Conservation (phyloP, 23 red algal species). For the Gracilariopsis chorda region DNA sequence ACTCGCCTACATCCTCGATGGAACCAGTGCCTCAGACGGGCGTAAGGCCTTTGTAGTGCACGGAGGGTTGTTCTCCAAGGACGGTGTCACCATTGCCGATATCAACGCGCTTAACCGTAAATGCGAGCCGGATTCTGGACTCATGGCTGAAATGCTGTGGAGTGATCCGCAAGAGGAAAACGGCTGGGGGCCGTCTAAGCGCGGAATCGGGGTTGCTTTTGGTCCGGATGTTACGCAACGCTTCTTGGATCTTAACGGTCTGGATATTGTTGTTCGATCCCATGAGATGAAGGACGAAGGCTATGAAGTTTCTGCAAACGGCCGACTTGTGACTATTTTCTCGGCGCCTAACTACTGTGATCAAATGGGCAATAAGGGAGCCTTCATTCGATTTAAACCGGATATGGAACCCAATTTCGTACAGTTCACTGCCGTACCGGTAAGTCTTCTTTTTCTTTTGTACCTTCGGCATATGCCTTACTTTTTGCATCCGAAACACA, state of each 20-base stretch:
- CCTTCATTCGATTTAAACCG: conserved; percentile 79
- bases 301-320: conserved; percentile 94
- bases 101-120: conserved; percentile 78
- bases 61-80: conserved; percentile 91
- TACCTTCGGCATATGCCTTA: neutral
- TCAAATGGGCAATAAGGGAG: conserved; percentile 95
- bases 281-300: conserved; percentile 99
- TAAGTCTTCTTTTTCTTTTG: no score
- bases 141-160: conserved; percentile 99
- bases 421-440: conserved; percentile 82
- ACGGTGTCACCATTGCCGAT: conserved; percentile 86
- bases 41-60: conserved; percentile 90
- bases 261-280: conserved; percentile 86
- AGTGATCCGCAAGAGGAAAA: conserved; percentile 90
- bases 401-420: conserved; percentile 82
- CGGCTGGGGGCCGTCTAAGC: conserved; percentile 91
- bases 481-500: neutral
- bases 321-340: conserved; percentile 96
- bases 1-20: conserved; percentile 92
- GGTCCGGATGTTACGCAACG: conserved; percentile 95
- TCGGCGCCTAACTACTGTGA: conserved; percentile 99
- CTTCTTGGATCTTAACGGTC: conserved; percentile 89
- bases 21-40: conserved; percentile 30
- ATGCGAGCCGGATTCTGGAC: conserved; percentile 86
- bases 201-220: conserved; percentile 96